Percentiles rank a stretch among this genome's conserved stretches.
These are phyloP conservation scores for Trametes meyenii DNA, from an alignment of 768 basidiomycete genomes.

Conservation along the genomic window DNA sequence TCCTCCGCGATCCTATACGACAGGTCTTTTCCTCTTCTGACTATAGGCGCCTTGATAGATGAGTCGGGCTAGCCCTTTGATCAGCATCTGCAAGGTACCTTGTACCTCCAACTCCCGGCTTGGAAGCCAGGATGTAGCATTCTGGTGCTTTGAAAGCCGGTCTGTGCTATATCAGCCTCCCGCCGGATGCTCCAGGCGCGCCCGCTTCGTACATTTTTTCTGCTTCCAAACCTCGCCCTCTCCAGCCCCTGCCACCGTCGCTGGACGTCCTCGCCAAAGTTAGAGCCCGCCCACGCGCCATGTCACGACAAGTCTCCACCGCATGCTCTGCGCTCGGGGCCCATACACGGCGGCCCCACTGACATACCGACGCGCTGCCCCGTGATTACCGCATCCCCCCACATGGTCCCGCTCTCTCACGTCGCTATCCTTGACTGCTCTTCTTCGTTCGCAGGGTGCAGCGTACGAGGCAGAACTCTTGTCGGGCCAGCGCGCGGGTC, in stretches of 20 bases:
- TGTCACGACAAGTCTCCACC: neutral
- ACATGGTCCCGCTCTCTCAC: conserved; percentile 2
- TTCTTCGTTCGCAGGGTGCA: neutral
- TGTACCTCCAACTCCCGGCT: neutral
- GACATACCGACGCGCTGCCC: conserved; percentile 4
- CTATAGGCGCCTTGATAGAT: no score
- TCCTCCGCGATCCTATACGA: no score
- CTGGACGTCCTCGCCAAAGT: neutral
- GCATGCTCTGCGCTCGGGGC: neutral
- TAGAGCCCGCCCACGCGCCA: neutral
- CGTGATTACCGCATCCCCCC: conserved; percentile 5
- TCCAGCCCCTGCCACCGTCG: neutral
- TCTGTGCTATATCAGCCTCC: neutral
- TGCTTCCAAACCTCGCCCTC: neutral
- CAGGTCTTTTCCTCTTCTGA: no score
- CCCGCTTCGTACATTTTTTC: neutral
- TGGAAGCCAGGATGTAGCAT: neutral
- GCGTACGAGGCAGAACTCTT: neutral
- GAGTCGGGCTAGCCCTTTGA: no score
- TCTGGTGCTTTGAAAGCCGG: conserved; percentile 1
- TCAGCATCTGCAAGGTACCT: neutral
- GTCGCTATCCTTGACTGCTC: neutral
- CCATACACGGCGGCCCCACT: conserved; percentile 2
- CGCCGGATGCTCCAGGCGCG: neutral
- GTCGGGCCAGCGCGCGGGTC: neutral